These are phyloP conservation scores for Gillenia trifoliata DNA, from an alignment of 306 rosid genomes.

Conservation along the genomic window DNA sequence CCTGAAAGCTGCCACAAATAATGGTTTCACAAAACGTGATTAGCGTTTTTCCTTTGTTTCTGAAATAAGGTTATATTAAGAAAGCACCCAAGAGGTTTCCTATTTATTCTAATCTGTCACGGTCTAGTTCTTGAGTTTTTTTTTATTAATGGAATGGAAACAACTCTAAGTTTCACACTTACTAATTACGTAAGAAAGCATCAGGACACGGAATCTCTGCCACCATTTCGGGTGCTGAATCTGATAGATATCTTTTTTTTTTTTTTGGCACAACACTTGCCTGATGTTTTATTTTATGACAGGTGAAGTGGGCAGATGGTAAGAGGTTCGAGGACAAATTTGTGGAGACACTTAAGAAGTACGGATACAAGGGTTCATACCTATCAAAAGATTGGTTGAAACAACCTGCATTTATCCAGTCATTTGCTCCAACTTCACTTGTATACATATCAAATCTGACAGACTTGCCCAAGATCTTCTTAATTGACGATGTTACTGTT, in stretches of 20 bases:
- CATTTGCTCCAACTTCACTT: conserved; percentile 92
- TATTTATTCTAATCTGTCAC: not conserved
- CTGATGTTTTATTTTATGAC: conserved; percentile 34
- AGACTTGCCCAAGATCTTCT: conserved; percentile 64
- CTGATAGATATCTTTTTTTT: not conserved
- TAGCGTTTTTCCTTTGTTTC: too few species aligned
- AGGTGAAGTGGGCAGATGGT: conserved; percentile 77
- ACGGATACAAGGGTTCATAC: conserved; percentile 84
- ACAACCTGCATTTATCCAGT: conserved; percentile 81
- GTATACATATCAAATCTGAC: conserved; percentile 62
- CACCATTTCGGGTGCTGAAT: not conserved
- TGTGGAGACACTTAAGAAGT: conserved; percentile 73
- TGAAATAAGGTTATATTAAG: too few species aligned
- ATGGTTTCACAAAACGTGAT: conserved; percentile 1
- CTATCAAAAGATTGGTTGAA: conserved; percentile 77
- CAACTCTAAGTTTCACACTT: too few species aligned
- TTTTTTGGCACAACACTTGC: not conserved
- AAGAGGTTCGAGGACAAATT: conserved; percentile 80
- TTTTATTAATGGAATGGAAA: too few species aligned
- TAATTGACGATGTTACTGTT: conserved; percentile 55
- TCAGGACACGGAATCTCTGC: not conserved
- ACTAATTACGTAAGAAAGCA: too few species aligned
- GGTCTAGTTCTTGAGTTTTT: too few species aligned
- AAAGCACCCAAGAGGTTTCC: too few species aligned
- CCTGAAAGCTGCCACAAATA: conserved; percentile 9